These are phyloP conservation scores for Torulaspora delbrueckii DNA, from an alignment of 805 yeast genomes.

Conservation along the genomic window DNA sequence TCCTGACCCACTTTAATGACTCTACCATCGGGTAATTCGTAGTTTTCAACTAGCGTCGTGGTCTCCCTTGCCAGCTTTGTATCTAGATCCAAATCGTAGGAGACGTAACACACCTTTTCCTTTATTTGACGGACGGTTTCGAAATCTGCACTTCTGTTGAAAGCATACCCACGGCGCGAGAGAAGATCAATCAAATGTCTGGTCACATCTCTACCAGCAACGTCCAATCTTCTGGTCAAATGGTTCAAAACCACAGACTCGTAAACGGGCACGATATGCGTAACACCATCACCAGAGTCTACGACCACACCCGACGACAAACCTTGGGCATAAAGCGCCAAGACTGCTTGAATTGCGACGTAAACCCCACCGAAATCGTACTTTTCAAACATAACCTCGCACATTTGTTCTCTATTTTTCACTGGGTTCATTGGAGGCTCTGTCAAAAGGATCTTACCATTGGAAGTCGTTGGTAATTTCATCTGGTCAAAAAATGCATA, in stretches of 20 bases:
- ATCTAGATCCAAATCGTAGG: slow-evolving; percentile 90
- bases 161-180: slow-evolving; percentile 94
- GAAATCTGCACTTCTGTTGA: slow-evolving; percentile 97
- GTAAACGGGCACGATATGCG: slow-evolving; percentile 97
- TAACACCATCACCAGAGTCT: slow-evolving; percentile 92
- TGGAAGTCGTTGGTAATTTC: slow-evolving; percentile 69
- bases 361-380: slow-evolving; percentile 90
- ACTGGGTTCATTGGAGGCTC: slow-evolving; percentile 98
- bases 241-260: slow-evolving; percentile 96
- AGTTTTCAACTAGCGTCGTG: slow-evolving; percentile 86
- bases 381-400: slow-evolving; percentile 90
- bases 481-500: slow-evolving; percentile 90
- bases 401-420: slow-evolving; percentile 87
- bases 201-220: slow-evolving; percentile 98
- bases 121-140: slow-evolving; percentile 98
- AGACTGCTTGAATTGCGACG: slow-evolving; percentile 96
- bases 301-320: slow-evolving; percentile 95
- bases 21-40: slow-evolving; percentile 96
- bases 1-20: slow-evolving; percentile 91
- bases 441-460: slow-evolving; percentile 78
- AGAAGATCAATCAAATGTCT: slow-evolving; percentile 85
- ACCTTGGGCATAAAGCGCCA: slow-evolving; percentile 96
- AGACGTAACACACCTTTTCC: slow-evolving; percentile 92
- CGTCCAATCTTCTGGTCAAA: slow-evolving; percentile 85
- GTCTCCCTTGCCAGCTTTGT: slow-evolving; percentile 85